These are phyloP conservation scores for Sclerotinia nivalis DNA, from an alignment of 2,329 filamentous ascomycete genomes.

Conservation along the genomic window DNA sequence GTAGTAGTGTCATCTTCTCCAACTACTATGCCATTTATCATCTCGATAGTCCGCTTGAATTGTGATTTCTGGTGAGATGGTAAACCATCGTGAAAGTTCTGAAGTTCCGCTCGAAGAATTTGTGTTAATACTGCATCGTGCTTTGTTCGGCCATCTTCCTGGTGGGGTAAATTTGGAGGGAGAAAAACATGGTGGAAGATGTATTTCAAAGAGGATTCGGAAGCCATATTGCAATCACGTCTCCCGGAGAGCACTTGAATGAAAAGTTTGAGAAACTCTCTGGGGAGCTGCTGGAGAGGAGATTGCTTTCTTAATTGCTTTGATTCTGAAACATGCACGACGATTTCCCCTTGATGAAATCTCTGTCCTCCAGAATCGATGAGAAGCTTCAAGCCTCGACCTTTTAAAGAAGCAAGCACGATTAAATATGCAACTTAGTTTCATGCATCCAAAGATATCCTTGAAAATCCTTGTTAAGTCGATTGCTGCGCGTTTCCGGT, in stretches of 20 bases:
- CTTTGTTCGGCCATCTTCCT: slow-evolving; percentile 34
- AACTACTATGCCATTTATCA: not conserved
- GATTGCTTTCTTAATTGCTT: not conserved
- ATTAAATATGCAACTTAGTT: not conserved
- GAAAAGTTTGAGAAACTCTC: not conserved
- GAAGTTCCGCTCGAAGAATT: slow-evolving; percentile 12
- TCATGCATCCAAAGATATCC: too few relatives aligned
- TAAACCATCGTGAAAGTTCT: not conserved
- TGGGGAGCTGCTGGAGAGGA: too few relatives aligned
- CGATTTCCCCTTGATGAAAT: not conserved
- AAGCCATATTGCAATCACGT: not conserved
- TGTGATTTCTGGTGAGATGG: not conserved
- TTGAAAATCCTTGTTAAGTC: too few relatives aligned
- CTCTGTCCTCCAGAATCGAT: not conserved
- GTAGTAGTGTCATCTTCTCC: not conserved
- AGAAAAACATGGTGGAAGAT: slow-evolving; percentile 52
- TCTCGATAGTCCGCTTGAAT: slow-evolving; percentile 7
- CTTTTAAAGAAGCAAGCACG: not conserved
- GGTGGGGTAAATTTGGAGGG: slow-evolving; percentile 50
- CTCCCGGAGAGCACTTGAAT: too few relatives aligned
- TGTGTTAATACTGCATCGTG: slow-evolving; percentile 26
- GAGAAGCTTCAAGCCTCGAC: not conserved
- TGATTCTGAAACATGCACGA: not conserved
- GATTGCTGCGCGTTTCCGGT: not conserved
- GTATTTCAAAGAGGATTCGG: slow-evolving; percentile 33